A percentile compares a stretch with the other conserved stretches of the same genome.
Conservation (phyloP, 805 yeast species). For the Yarrowia yakushimensis region DNA sequence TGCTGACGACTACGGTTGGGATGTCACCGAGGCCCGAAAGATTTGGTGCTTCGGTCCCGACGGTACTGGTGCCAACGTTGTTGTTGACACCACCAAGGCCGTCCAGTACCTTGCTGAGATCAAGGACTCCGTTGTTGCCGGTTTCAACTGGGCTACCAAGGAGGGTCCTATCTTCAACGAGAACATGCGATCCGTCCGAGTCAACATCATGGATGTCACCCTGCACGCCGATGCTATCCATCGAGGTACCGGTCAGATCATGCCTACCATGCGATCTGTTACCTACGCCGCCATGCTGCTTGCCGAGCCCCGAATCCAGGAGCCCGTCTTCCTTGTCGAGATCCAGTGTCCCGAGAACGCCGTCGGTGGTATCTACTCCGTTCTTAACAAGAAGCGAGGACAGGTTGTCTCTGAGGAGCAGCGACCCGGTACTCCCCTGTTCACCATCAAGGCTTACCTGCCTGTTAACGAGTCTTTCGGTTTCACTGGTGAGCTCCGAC, state of each 20-base stretch:
- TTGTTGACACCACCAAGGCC: slow-evolving; percentile 99
- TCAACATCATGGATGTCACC: slow-evolving; percentile 98
- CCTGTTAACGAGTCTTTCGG: slow-evolving; percentile 99
- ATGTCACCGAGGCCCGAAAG: slow-evolving; percentile 99
- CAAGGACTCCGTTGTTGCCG: slow-evolving; percentile 99
- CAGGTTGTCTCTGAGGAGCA: slow-evolving; percentile 99
- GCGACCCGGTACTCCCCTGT: slow-evolving; percentile 99
- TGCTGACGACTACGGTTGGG: slow-evolving; percentile 99
- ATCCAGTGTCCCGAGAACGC: slow-evolving; percentile 99
- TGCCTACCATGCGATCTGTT: slow-evolving; percentile 99
- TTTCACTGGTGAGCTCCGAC: slow-evolving; percentile 99
- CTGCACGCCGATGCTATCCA: slow-evolving; percentile 99
- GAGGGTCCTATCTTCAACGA: slow-evolving; percentile 99
- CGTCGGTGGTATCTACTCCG: slow-evolving; percentile 99
- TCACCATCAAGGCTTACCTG: slow-evolving; percentile 99
- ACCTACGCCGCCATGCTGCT: slow-evolving; percentile 97
- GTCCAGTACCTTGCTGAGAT: slow-evolving; percentile 98
- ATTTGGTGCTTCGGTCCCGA: slow-evolving; percentile 99
- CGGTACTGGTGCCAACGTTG: slow-evolving; percentile 97
- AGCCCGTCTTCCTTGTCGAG: slow-evolving; percentile 98
- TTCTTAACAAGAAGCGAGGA: slow-evolving; percentile 85
- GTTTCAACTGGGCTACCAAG: slow-evolving; percentile 99
- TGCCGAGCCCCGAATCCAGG: slow-evolving; percentile 99
- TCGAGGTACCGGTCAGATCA: slow-evolving; percentile 99
- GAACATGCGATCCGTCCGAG: slow-evolving; percentile 91